Percentiles rank a stretch among this genome's conserved stretches.
Conservation (phyloP, 768 basidiomycete species). For the Trametes maxima region DNA sequence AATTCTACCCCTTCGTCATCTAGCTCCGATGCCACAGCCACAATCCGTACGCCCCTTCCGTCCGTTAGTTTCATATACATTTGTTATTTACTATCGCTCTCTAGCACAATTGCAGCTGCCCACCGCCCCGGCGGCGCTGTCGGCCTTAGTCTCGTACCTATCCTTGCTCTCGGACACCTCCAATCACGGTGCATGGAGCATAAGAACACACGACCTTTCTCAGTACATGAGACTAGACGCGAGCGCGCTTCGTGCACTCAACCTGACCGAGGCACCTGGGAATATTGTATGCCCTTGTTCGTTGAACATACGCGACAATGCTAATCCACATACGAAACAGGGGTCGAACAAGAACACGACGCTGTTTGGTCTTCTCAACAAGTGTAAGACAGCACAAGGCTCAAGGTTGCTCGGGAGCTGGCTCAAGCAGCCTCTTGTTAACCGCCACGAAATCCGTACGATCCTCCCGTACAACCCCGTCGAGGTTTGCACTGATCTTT, state of each 20-base stretch:
- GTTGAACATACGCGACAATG: not conserved
- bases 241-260: conserved; percentile 88
- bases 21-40: conserved; percentile 49
- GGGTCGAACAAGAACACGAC: conserved; percentile 81
- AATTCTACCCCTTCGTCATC: conserved; percentile 42
- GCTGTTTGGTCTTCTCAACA: conserved; percentile 86
- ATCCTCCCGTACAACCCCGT: conserved; percentile 13
- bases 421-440: conserved; percentile 95
- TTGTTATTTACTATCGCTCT: not conserved
- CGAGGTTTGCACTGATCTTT: too few relatives aligned
- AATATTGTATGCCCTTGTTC: conserved; percentile 36
- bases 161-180: conserved; percentile 74
- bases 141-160: conserved; percentile 84
- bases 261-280: conserved; percentile 74
- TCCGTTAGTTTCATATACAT: not conserved
- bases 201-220: conserved; percentile 86
- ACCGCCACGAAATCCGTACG: conserved; percentile 90
- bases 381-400: conserved; percentile 96
- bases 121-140: conserved; percentile 75
- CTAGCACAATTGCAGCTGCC: conserved; percentile 80
- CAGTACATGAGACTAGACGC: conserved; percentile 97
- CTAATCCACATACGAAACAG: conserved; percentile 33
- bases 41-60: conserved; percentile 48
- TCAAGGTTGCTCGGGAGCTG: conserved; percentile 84
- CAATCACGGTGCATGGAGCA: conserved; percentile 78